These are phyloP conservation scores for Bremia lactucae DNA, from an alignment of 352 stramenopile species.

Conservation along the genomic window DNA sequence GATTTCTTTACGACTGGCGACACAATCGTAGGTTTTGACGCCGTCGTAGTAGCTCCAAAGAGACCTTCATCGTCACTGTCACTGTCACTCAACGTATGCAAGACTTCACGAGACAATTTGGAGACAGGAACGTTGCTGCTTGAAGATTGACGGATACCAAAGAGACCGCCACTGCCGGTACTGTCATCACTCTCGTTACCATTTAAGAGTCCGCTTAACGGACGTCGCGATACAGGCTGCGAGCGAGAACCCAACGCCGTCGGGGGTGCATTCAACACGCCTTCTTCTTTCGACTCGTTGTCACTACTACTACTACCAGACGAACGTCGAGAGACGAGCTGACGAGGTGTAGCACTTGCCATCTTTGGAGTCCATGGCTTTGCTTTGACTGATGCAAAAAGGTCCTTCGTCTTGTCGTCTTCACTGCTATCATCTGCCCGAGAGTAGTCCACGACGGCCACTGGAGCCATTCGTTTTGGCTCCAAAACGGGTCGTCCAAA, in stretches of 20 bases:
- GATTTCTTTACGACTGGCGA: no score
- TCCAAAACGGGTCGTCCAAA: conserved; percentile 18
- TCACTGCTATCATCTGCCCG: conserved; percentile 1
- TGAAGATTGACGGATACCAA: conserved; percentile 14
- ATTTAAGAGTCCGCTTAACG: conserved; percentile 44
- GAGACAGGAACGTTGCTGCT: background rate
- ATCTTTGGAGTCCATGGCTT: background rate
- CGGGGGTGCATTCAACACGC: conserved; percentile 33
- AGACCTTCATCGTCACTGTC: conserved; percentile 23
- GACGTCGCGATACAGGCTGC: conserved; percentile 10
- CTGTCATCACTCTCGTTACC: conserved; percentile 22
- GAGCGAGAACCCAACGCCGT: background rate
- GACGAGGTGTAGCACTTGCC: background rate
- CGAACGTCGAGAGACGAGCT: background rate
- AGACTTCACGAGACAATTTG: conserved; percentile 17
- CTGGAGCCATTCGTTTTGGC: background rate
- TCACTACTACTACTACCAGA: conserved; percentile 28
- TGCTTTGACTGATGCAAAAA: background rate
- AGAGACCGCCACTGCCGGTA: conserved; percentile 26
- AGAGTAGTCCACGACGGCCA: background rate
- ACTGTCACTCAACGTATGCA: conserved; percentile 14
- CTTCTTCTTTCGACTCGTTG: conserved; percentile 44
- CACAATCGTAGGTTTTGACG: conserved; percentile 13
- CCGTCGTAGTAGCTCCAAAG: conserved; percentile 26
- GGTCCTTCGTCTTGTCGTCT: background rate